These are phyloP conservation scores for Pythium phragmiticola DNA, from an alignment of 352 stramenopile species.

Conservation along the genomic window DNA sequence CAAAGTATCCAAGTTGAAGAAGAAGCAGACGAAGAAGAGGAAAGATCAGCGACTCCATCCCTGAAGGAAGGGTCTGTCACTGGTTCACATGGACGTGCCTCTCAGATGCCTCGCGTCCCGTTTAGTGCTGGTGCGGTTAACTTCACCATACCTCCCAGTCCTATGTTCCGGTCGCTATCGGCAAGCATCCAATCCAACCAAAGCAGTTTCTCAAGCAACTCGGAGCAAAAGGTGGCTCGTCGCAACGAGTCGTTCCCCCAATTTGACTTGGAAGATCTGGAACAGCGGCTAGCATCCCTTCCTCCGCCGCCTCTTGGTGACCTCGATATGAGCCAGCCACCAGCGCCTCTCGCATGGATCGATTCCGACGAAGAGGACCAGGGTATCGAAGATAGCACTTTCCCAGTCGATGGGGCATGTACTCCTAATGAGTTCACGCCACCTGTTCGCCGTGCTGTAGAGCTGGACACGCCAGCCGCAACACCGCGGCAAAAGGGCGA, in stretches of 20 bases:
- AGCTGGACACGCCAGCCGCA: neutral
- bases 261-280: conserved; percentile 24
- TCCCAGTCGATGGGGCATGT: no score
- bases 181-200: neutral
- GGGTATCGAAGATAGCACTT: neutral
- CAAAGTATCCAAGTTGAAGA: neutral
- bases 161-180: conserved; percentile 2
- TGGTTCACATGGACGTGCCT: no score
- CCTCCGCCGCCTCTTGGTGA: conserved; percentile 37
- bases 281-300: conserved; percentile 28
- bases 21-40: neutral
- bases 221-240: neutral
- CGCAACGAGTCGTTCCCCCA: neutral
- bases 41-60: neutral
- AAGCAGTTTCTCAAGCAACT: neutral
- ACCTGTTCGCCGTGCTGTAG: neutral
- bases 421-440: neutral
- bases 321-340: conserved; percentile 52
- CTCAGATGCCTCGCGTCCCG: neutral
- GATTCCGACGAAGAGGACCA: conserved; percentile 1
- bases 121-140: conserved; percentile 1
- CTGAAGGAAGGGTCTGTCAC: neutral
- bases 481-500: conserved; percentile 7
- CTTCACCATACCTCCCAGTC: conserved; percentile 11
- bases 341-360: conserved; percentile 27